Percentiles rank a stretch among this genome's conserved stretches.
These are phyloP conservation scores for Teratosphaeria pseudoeucalypti DNA, from an alignment of 2,329 filamentous ascomycete species.

Conservation along the genomic window DNA sequence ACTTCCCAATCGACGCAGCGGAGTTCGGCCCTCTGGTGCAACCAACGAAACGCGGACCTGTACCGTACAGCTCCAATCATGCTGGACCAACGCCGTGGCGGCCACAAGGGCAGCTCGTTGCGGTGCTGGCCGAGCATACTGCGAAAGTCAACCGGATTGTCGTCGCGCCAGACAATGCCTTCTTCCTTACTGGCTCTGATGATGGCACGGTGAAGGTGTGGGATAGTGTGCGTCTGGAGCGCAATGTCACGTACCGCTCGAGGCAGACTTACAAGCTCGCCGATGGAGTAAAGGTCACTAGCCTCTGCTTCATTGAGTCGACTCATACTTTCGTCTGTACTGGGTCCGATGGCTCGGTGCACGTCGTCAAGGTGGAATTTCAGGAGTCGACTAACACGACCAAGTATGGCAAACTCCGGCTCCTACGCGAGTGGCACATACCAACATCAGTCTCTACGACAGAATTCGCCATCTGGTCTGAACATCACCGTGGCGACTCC, in stretches of 20 bases:
- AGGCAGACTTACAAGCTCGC: conserved; percentile 74
- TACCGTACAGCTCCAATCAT: conserved; percentile 29
- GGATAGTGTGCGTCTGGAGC: conserved; percentile 82
- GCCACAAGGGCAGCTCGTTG: conserved; percentile 72
- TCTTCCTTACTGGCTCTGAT: conserved; percentile 89
- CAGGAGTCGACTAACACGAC: conserved; percentile 43
- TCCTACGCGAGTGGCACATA: conserved; percentile 74
- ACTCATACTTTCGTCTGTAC: conserved; percentile 91
- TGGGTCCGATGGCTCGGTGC: conserved; percentile 78
- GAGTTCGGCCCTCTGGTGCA: conserved; percentile 73
- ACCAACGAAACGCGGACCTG: conserved; percentile 46
- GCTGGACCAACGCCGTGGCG: conserved; percentile 48
- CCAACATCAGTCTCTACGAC: conserved; percentile 34
- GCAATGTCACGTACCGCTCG: conserved; percentile 79
- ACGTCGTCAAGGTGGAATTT: conserved; percentile 76
- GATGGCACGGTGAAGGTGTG: conserved; percentile 87
- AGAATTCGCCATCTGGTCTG: conserved; percentile 80
- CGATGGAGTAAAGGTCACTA: conserved; percentile 60
- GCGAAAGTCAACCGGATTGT: conserved; percentile 72
- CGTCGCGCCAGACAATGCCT: conserved; percentile 79
- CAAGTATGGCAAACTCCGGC: conserved; percentile 53
- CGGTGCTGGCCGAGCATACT: conserved; percentile 79
- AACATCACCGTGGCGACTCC: conserved; percentile 77
- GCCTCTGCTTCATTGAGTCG: conserved; percentile 82
- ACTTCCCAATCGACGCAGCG: conserved; percentile 49